Conservation (phyloP, 2,329 filamentous ascomycete species). For the Fusarium brevicatenulatum region DNA sequence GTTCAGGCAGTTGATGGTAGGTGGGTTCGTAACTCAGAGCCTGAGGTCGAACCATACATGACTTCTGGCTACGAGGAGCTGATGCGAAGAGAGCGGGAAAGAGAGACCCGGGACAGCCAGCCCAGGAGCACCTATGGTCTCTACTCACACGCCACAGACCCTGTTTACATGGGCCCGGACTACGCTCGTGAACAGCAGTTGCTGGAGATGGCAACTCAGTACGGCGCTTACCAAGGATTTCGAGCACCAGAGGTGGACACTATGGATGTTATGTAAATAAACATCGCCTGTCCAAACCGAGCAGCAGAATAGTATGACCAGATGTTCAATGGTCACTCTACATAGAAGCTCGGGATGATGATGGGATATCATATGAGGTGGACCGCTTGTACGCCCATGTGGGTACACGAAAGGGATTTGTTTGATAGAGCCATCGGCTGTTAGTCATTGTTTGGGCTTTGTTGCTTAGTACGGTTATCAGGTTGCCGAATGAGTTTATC, state of each 20-base stretch:
- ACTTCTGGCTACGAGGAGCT: slow-evolving; percentile 79
- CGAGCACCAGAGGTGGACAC: slow-evolving; percentile 58
- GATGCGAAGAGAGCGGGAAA: slow-evolving; percentile 71
- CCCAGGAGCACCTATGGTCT: slow-evolving; percentile 56
- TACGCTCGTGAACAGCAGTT: slow-evolving; percentile 61
- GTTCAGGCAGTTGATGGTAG: slow-evolving; percentile 64
- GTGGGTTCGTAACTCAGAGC: slow-evolving; percentile 56
- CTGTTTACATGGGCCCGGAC: slow-evolving; percentile 68
- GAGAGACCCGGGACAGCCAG: slow-evolving; percentile 46
- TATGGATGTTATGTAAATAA: slow-evolving; percentile 57
- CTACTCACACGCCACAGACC: slow-evolving; percentile 71
- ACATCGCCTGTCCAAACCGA: neutral
- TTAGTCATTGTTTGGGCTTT: slow-evolving; percentile 24
- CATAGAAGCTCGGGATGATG: slow-evolving; percentile 12
- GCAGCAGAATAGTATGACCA: slow-evolving; percentile 29
- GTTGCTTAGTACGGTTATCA: slow-evolving; percentile 20
- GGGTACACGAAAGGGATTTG: slow-evolving; percentile 1
- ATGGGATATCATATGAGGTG: slow-evolving; percentile 4
- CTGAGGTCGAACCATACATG: slow-evolving; percentile 83
- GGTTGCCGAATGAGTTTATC: slow-evolving; percentile 28
- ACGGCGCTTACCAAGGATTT: slow-evolving; percentile 68
- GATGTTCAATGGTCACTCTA: slow-evolving; percentile 11
- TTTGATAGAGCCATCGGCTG: slow-evolving; percentile 6
- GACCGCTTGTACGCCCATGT: neutral
- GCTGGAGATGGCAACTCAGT: slow-evolving; percentile 74